Evolutionary conservation across 1,284 basidiomycete species (phyloP).

Genomic region (Vanrija humicola): DNA sequence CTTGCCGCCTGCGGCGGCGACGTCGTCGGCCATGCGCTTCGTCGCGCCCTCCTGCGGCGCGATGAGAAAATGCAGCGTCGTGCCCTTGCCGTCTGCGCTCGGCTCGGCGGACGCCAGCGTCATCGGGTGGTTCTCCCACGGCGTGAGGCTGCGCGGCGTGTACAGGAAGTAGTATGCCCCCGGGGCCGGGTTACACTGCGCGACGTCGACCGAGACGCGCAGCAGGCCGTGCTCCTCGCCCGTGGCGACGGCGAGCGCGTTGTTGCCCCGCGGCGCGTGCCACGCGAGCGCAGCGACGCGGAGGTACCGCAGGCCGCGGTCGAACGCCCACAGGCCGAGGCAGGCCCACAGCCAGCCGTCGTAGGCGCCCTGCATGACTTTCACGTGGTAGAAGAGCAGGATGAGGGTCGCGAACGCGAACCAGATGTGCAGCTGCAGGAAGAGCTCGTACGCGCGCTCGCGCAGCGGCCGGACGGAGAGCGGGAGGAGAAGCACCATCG

Average conservation of each 20-base stretch:
- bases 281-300: conserved; percentile 24
- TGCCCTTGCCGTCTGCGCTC: not conserved
- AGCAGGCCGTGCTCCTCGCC: conserved; percentile 50
- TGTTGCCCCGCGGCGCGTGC: conserved; percentile 12
- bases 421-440: conserved; percentile 26
- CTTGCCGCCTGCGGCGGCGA: not conserved
- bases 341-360: conserved; percentile 26
- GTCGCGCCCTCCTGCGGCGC: conserved; percentile 26
- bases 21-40: not conserved
- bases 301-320: conserved; percentile 25
- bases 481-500: conserved; percentile 16
- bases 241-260: conserved; percentile 14
- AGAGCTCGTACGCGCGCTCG: conserved; percentile 22
- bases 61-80: conserved; percentile 27
- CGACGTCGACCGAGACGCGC: conserved; percentile 37
- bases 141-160: conserved; percentile 19
- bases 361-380: conserved; percentile 17
- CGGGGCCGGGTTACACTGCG: conserved; percentile 16
- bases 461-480: conserved; percentile 22
- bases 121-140: conserved; percentile 38
- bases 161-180: conserved; percentile 35
- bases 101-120: conserved; percentile 24
- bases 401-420: conserved; percentile 19
- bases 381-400: conserved; percentile 22
- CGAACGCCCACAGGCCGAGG: conserved; percentile 26